These are phyloP conservation scores for Coccomyxa sp. DNA, from an alignment of 139 green algal species.

Conservation along the genomic window DNA sequence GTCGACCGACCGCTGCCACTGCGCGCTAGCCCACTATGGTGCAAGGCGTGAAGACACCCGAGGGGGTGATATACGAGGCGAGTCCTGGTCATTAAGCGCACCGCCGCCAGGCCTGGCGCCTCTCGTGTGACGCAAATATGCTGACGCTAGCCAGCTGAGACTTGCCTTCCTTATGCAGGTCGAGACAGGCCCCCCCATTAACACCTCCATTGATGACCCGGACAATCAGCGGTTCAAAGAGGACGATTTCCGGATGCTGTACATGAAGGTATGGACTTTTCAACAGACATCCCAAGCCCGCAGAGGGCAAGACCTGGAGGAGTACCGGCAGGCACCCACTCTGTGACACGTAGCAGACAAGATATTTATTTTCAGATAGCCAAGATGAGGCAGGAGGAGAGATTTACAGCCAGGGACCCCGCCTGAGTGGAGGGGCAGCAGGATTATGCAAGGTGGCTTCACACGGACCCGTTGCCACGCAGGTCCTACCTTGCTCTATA, in stretches of 20 bases:
- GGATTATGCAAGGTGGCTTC: no score
- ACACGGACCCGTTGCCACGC: no score
- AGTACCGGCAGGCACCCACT: neutral
- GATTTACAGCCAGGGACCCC: no score
- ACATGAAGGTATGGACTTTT: slow-evolving; percentile 60
- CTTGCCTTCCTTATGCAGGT: neutral
- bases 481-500: slow-evolving; percentile 77
- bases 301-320: no score
- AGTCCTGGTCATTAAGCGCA: no score
- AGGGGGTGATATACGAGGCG: no score
- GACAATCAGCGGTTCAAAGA: neutral
- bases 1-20: no score
- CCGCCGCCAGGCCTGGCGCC: no score
- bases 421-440: no score
- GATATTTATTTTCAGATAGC: neutral
- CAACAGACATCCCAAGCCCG: neutral
- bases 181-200: neutral
- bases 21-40: no score
- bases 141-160: neutral
- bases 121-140: no score
- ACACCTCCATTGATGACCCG: neutral
- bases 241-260: slow-evolving; percentile 76
- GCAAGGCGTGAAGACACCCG: no score
- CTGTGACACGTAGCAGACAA: neutral
- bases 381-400: neutral